Base-by-base conservation (phyloP, 2,329 filamentous ascomycete species). In the Phialocephala subalpina region DNA sequence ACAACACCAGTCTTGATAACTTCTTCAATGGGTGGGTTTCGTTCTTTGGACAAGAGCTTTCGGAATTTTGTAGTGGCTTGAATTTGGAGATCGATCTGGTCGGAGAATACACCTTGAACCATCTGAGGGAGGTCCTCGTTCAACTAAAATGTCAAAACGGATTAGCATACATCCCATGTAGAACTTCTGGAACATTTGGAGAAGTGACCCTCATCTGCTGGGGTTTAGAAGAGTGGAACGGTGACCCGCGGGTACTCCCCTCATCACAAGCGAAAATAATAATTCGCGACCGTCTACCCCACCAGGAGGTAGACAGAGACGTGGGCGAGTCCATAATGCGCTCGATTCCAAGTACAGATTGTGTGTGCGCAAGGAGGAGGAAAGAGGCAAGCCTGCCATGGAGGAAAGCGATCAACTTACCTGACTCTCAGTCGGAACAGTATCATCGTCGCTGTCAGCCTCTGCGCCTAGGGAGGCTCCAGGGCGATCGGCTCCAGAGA, bases 1-100 rank as follows among this genome's bases (percentile, higher is more conserved):
- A 99, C 96, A 71, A 99, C 96, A 77, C 96, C 96, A 66, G 96
- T 98, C 87, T 98, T 97, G 82, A 99, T 99, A 74, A 99, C 96
- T 79, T 97, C 94, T 84, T 99, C 96, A 79, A 99, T 99, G 55
- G 96, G 96, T 56, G 96, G 96, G 84, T 99, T 99, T 78, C 96
- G 93, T 85, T 99, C 96, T 84, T 99, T 99, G 73, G 94, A 97
- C 33, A 99, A 86, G 49, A 99, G 88, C 86, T 99, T 99, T 79
- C 96, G 87, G 86, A 99, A 99, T 81, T 97, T 97, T 74, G 96
- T 99, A 33, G 96, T 99, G 65, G 95, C 94, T 82, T 95, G 90
- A 75, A 99, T 99, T 82, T 99, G 96, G 74, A 92, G 88, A 78
- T 99, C 96, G 81, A 99, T 97, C 82, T 98, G 94, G 72, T 99